Evolutionary conservation across 192 early-diverging fungal genomes (phyloP).

Genomic region (Geosiphon pyriformis): DNA sequence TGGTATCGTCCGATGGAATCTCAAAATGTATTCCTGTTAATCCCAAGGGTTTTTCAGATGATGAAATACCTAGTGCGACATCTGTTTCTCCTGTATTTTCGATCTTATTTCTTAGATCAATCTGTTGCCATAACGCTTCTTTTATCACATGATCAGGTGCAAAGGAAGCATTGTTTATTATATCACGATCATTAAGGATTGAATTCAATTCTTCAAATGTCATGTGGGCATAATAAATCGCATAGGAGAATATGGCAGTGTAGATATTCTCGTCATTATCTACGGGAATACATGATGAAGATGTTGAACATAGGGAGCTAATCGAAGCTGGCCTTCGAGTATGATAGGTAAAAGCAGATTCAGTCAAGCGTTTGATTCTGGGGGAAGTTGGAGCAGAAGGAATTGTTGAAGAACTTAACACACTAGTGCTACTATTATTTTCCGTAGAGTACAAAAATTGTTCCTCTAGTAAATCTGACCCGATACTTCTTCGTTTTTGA

Average conservation of each 20-base stretch:
- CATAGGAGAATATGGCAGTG: conserved; percentile 31
- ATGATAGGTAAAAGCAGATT: conserved; percentile 12
- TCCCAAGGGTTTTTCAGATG: conserved; percentile 9
- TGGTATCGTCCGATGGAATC: conserved; percentile 23
- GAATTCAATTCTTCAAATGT: conserved; percentile 42
- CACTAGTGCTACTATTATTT: not conserved
- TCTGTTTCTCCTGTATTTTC: conserved; percentile 35
- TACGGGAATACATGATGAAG: not conserved
- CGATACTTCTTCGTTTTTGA: not conserved
- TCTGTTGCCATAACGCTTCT: conserved; percentile 51
- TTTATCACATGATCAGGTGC: conserved; percentile 33
- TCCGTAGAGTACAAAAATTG: not conserved
- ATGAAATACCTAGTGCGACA: conserved; percentile 25
- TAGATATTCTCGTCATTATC: conserved; percentile 27
- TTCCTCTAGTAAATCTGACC: not conserved
- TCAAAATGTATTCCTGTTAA: conserved; percentile 18
- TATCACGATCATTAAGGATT: conserved; percentile 38
- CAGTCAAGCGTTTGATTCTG: conserved; percentile 3
- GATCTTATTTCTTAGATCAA: conserved; percentile 39
- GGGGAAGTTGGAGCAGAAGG: conserved; percentile 10
- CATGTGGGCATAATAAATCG: conserved; percentile 54
- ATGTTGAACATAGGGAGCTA: conserved; percentile 8
- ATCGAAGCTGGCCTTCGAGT: conserved; percentile 11
- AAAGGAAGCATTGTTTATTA: conserved; percentile 28
- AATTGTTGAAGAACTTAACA: not conserved